Conservation (phyloP, 2,329 filamentous ascomycete species). For the Huntiella abstrusa region DNA sequence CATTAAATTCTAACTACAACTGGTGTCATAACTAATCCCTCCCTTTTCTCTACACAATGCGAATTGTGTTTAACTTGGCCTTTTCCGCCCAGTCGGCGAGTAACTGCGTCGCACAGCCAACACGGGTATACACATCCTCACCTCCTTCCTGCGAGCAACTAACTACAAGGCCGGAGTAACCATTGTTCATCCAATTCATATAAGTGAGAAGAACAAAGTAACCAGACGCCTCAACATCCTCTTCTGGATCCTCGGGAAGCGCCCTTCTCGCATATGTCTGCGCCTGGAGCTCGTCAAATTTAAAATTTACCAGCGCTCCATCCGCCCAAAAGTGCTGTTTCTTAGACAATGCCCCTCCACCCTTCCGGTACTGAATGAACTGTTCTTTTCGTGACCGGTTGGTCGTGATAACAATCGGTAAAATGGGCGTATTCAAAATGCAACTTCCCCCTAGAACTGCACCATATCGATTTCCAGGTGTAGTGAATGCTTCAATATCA, state of each 20-base stretch:
- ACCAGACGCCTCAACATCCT: conserved; percentile 9
- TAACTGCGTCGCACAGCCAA: conserved; percentile 10
- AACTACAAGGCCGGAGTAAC: conserved; percentile 8
- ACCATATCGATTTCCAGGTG: conserved; percentile 5
- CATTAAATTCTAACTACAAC: neutral
- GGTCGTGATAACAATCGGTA: conserved; percentile 10
- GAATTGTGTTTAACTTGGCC: conserved; percentile 10
- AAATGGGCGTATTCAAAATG: conserved; percentile 10
- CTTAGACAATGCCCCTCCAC: conserved; percentile 9
- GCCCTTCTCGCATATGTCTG: conserved; percentile 9
- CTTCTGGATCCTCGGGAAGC: conserved; percentile 1
- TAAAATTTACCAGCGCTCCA: conserved; percentile 9
- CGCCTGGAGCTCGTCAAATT: conserved; percentile 10
- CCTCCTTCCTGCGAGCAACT: conserved; percentile 7
- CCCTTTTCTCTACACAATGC: conserved; percentile 7
- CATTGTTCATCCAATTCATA: conserved; percentile 12
- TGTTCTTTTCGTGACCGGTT: conserved; percentile 7
- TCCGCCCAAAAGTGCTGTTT: conserved; percentile 11
- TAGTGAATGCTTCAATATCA: conserved; percentile 8
- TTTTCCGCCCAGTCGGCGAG: conserved; percentile 11
- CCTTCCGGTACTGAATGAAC: conserved; percentile 9
- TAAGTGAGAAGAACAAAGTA: conserved; percentile 10
- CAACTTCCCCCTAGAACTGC: conserved; percentile 9
- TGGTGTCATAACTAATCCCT: conserved; percentile 8
- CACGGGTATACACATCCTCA: conserved; percentile 7